Evolutionary conservation across 495 filamentous ascomycete species (phyloP).

Genomic region (Aspergillus wentii): DNA sequence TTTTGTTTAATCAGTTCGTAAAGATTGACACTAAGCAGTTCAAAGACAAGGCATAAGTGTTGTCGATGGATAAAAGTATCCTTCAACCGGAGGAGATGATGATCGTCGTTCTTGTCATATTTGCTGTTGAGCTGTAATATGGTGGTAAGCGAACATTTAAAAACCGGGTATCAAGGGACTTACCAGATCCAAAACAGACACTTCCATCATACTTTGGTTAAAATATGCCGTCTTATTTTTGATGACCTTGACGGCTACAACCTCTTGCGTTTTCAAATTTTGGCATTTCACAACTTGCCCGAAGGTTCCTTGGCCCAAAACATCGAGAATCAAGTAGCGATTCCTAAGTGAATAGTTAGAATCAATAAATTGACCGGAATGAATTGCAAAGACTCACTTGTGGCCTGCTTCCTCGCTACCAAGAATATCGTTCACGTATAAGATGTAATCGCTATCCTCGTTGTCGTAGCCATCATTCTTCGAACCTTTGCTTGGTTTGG

Average conservation of each 20-base stretch:
- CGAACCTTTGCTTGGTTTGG: constrained; percentile 97
- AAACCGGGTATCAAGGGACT: constrained; percentile 13
- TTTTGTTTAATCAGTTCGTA: constrained; percentile 99
- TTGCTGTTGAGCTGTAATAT: constrained; percentile 81
- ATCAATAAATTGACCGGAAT: neutral
- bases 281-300: constrained; percentile 99
- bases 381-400: constrained; percentile 79
- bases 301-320: constrained; percentile 96
- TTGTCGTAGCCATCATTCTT: constrained; percentile 99
- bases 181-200: constrained; percentile 95
- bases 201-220: constrained; percentile 99
- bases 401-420: constrained; percentile 97
- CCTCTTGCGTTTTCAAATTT: constrained; percentile 95
- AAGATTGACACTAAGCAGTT: constrained; percentile 93
- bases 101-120: constrained; percentile 98
- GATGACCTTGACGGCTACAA: constrained; percentile 98
- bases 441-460: constrained; percentile 98
- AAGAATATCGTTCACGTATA: constrained; percentile 98
- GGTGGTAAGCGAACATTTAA: constrained; percentile 18
- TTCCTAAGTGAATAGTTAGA: constrained; percentile 61
- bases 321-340: constrained; percentile 95
- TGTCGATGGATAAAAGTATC: constrained; percentile 99
- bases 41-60: constrained; percentile 96
- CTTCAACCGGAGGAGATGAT: constrained; percentile 91
- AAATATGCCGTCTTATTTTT: constrained; percentile 99